phyloP scores from a whole-genome alignment of 176 grass and related monocot genomes.

The Juncus inflexus region DNA sequence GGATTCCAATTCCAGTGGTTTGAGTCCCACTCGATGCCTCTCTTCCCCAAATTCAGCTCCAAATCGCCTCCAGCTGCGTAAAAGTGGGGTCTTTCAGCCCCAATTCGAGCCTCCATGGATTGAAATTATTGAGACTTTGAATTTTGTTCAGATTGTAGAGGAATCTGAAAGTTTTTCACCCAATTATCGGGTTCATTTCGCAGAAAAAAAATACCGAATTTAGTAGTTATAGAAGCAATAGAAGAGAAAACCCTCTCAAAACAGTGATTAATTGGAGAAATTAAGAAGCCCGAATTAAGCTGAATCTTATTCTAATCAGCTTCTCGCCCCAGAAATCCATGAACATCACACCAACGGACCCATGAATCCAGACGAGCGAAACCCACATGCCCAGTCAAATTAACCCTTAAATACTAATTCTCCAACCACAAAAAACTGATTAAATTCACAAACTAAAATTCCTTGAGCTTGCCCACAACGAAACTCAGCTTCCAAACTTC shows the following conservation, averaged over 20 bases:
- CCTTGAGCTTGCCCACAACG: background rate
- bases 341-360: conserved; percentile 74
- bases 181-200: conserved; percentile 16
- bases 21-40: conserved; percentile 77
- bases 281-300: conserved; percentile 7
- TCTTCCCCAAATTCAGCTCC: conserved; percentile 53
- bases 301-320: conserved; percentile 39
- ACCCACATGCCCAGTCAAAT: conserved; percentile 71
- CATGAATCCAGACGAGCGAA: conserved; percentile 83
- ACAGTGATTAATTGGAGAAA: conserved; percentile 10
- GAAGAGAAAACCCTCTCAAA: conserved; percentile 6
- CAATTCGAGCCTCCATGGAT: conserved; percentile 60
- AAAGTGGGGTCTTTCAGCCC: conserved; percentile 47
- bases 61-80: conserved; percentile 48
- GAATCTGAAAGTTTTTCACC: no score
- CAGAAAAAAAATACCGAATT: conserved; percentile 3
- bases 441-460: background rate
- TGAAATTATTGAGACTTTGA: conserved; percentile 29
- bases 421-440: conserved; percentile 25
- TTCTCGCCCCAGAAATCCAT: conserved; percentile 62
- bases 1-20: conserved; percentile 93
- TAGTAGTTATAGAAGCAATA: background rate
- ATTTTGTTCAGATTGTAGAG: background rate
- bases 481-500: background rate
- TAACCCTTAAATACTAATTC: conserved; percentile 29